Evolutionary conservation across 495 filamentous ascomycete species (phyloP).

Genomic region (Penicillium robsamsonii): DNA sequence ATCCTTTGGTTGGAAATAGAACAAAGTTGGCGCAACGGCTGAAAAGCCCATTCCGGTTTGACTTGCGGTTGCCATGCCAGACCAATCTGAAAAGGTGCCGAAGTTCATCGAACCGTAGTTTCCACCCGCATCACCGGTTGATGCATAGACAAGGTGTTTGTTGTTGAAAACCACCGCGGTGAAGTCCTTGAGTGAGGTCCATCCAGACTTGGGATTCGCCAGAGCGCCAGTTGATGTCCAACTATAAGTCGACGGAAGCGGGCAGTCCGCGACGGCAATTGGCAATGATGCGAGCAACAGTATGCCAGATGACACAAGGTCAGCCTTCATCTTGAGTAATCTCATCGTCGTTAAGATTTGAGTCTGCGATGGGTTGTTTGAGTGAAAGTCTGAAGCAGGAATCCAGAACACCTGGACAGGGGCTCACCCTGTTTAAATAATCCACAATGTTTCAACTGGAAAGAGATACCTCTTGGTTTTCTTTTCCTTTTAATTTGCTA

Average conservation of each 20-base stretch:
- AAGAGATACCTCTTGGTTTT: background rate
- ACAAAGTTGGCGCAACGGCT: conserved; percentile 60
- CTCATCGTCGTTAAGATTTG: conserved; percentile 8
- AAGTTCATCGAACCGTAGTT: conserved; percentile 59
- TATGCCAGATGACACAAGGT: conserved; percentile 5
- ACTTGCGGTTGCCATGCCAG: conserved; percentile 50
- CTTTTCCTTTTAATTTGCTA: background rate
- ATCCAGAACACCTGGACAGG: background rate
- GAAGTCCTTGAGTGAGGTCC: conserved; percentile 59
- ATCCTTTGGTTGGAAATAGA: conserved; percentile 59
- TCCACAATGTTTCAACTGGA: conserved; percentile 1
- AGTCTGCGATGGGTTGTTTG: conserved; percentile 7
- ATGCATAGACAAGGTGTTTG: conserved; percentile 56
- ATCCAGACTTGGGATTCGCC: conserved; percentile 49
- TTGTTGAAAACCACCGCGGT: conserved; percentile 51
- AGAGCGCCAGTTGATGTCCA: conserved; percentile 53
- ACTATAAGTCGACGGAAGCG: conserved; percentile 53
- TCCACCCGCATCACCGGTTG: conserved; percentile 34
- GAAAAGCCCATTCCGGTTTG: conserved; percentile 48
- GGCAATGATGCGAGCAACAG: conserved; percentile 14
- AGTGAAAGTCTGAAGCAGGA: background rate
- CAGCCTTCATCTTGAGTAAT: background rate
- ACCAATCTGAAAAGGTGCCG: conserved; percentile 53
- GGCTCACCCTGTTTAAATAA: background rate
- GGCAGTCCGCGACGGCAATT: conserved; percentile 33